Percentiles rank a stretch among this genome's conserved stretches.
These are phyloP conservation scores for Triadica sebifera DNA, from an alignment of 345 rosid species.

Conservation along the genomic window DNA sequence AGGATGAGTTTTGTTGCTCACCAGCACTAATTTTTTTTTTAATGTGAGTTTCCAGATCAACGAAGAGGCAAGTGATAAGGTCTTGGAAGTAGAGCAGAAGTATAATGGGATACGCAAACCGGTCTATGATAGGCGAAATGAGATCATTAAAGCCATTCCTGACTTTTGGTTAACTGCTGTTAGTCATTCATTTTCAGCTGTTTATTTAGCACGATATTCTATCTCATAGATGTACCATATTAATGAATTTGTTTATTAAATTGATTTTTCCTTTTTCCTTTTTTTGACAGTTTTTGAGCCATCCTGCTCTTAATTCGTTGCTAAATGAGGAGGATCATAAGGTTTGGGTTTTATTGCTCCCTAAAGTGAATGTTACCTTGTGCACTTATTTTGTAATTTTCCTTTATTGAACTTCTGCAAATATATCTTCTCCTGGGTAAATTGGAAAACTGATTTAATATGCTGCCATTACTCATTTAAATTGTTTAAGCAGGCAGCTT, in stretches of 20 bases:
- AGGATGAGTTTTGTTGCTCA: neutral
- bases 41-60: constrained; percentile 49
- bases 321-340: constrained; percentile 88
- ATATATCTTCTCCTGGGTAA: too few relatives aligned
- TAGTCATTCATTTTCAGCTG: constrained; percentile 29
- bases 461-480: neutral
- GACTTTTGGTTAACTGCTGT: constrained; percentile 97
- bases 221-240: neutral
- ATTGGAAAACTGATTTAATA: neutral
- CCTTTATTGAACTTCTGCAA: neutral
- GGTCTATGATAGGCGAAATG: constrained; percentile 76
- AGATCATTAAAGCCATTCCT: constrained; percentile 69
- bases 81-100: constrained; percentile 87
- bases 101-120: constrained; percentile 81
- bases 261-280: neutral
- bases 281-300: constrained; percentile 70
- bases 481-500: neutral
- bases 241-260: neutral
- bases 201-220: neutral
- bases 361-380: too few relatives aligned
- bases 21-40: neutral
- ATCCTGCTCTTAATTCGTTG: constrained; percentile 79
- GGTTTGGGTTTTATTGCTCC: constrained; percentile 39
- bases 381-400: too few relatives aligned
- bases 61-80: constrained; percentile 90